Evolutionary conservation across 176 grass and related monocot genomes (phyloP), one percentile per base, ranked within the genome.

Genomic region (Thinopyrum elongatum): DNA sequence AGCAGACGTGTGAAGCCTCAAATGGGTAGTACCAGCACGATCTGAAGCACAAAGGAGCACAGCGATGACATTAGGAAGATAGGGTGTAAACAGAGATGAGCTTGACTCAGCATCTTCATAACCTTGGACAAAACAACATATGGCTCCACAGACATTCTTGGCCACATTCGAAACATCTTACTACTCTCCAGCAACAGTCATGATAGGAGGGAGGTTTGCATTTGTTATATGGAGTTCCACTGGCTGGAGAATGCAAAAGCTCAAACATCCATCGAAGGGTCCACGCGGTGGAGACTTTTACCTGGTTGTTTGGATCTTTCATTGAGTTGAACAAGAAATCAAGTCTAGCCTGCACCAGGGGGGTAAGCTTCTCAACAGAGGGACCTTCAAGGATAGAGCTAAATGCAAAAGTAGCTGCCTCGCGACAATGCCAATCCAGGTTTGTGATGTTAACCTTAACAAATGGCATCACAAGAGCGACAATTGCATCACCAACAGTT

Each of bases 331-430:
- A 0, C 16, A 19, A 53, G 49, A 53, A 53, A 53, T 53, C 16
- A 19, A 53, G 49, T 53, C 49, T 19, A 53, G 49, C 49, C 16
- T 19, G 90, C 44, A 94, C 92, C n/a, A 92, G 64, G 2, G 90
- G 92, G 69, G 74, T 70, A 53, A 94, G 92, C 76, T 97, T 94
- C 78, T 92, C 90, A 67, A 92, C 49, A 53, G 90, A 93, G 8
- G 92, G 95, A n/a, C 95, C 95, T 86, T 97, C 95, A 89, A 97
- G 92, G 81, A 97, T 94, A 44, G 92, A 97, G 47, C 95, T 92
- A 97, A 97, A 97, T 75, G 95, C 92, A 93, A 90, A 97, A 38
- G 87, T 94, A 81, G 95, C 92, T 60, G 92, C 92, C 85, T 97
- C 90, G 0, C 75, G 90, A 82, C 47, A 83, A 65, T 81, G 83